A percentile compares a stretch with the other conserved stretches of the same genome.
Evolutionary conservation across 495 filamentous ascomycete genomes (phyloP).

Genomic region (Glarea lozoyensis): DNA sequence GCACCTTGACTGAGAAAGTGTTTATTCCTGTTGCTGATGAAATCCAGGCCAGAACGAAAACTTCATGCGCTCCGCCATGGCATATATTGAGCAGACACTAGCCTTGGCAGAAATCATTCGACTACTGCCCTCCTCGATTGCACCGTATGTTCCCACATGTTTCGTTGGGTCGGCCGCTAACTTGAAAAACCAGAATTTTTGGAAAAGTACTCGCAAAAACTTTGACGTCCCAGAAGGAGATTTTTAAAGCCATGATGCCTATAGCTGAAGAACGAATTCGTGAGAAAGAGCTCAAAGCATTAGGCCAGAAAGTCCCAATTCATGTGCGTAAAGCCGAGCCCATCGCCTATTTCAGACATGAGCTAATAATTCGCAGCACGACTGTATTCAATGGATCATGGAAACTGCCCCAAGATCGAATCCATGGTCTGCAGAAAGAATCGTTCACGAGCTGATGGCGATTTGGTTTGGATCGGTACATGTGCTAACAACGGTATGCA

Average conservation of each 20-base stretch:
- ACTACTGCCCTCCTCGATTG: neutral
- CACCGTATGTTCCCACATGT: neutral
- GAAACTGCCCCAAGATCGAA: constrained; percentile 18
- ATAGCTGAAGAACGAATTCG: neutral
- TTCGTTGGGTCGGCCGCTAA: neutral
- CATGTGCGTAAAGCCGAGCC: no score
- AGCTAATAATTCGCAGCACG: constrained; percentile 1
- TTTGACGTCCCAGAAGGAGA: neutral
- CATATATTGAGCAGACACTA: constrained; percentile 16
- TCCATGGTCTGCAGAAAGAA: constrained; percentile 7
- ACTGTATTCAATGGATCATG: constrained; percentile 32
- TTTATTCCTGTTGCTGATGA: neutral
- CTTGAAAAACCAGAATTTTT: neutral
- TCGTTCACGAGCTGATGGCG: neutral
- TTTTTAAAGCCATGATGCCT: neutral
- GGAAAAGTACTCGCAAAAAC: neutral
- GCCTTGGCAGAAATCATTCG: constrained; percentile 15
- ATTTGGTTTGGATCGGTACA: constrained; percentile 1
- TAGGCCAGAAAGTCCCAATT: neutral
- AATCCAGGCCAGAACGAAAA: constrained; percentile 11
- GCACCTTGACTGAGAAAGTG: neutral
- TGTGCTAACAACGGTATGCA: neutral
- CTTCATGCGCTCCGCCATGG: constrained; percentile 14
- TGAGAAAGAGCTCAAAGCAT: neutral
- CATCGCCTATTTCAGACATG: no score